Percentiles rank a stretch among this genome's conserved stretches.
phyloP scores from a whole-genome alignment of 1,284 basidiomycete genomes.

The Golubevia sp. region DNA sequence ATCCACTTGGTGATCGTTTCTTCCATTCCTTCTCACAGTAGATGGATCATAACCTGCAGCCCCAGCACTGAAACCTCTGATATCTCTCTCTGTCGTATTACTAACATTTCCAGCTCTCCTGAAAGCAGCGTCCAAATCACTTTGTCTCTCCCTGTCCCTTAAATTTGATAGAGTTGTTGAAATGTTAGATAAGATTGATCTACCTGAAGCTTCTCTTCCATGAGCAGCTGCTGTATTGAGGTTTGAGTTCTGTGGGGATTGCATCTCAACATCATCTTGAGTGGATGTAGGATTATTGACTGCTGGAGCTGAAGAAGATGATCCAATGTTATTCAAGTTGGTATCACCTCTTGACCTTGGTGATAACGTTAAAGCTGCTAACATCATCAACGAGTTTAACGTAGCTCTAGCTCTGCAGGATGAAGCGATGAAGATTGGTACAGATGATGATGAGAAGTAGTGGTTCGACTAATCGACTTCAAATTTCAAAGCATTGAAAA shows the following conservation, averaged over 20 bases:
- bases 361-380: too few species aligned
- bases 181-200: slow-evolving; percentile 29
- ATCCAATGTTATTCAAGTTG: too few species aligned
- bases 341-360: too few species aligned
- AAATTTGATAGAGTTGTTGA: slow-evolving; percentile 20
- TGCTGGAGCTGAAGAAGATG: too few species aligned
- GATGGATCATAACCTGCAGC: not conserved
- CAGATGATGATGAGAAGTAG: too few species aligned
- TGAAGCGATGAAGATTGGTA: too few species aligned
- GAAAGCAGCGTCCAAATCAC: slow-evolving; percentile 5
- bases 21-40: not conserved
- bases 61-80: not conserved
- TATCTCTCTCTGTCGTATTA: slow-evolving; percentile 1
- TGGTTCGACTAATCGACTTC: too few species aligned
- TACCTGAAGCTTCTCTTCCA: slow-evolving; percentile 19
- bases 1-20: not conserved
- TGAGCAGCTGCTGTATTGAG: slow-evolving; percentile 15
- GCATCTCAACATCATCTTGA: too few species aligned
- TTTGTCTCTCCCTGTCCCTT: slow-evolving; percentile 28
- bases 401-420: too few species aligned
- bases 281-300: too few species aligned
- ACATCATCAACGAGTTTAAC: too few species aligned
- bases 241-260: slow-evolving; percentile 8
- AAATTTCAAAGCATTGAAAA: too few species aligned
- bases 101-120: not conserved